Evolutionary conservation across 371 early-diverging fungal species (phyloP).

Genomic region (Rhizopus stolonifer): DNA sequence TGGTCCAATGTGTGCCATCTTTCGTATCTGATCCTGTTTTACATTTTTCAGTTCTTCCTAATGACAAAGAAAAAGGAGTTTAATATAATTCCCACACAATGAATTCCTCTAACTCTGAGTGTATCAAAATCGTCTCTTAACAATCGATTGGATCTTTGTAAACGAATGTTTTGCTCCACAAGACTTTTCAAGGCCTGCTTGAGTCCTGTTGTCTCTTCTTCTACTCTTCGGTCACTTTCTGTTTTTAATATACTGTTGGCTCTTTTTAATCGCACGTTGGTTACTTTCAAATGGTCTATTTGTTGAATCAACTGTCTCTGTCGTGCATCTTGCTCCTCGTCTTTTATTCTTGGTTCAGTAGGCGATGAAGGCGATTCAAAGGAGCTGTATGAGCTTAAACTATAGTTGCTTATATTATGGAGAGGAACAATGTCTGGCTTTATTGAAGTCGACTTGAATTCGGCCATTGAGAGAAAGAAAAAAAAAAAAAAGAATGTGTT

Average conservation of each 20-base stretch:
- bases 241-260: constrained; percentile 43
- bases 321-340: constrained; percentile 30
- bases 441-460: neutral
- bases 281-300: constrained; percentile 36
- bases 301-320: constrained; percentile 37
- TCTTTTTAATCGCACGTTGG: constrained; percentile 39
- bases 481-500: constrained; percentile 1
- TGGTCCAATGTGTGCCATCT: constrained; percentile 45
- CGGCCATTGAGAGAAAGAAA: neutral
- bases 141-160: constrained; percentile 44
- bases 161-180: constrained; percentile 39
- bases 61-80: neutral
- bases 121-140: constrained; percentile 34
- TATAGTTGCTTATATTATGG: constrained; percentile 29
- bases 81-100: neutral
- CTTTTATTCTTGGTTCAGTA: constrained; percentile 20
- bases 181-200: constrained; percentile 40
- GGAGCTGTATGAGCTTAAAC: constrained; percentile 22
- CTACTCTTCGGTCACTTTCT: constrained; percentile 38
- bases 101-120: constrained; percentile 20
- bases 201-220: constrained; percentile 39
- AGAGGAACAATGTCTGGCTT: constrained; percentile 13
- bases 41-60: constrained; percentile 37
- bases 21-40: constrained; percentile 36
- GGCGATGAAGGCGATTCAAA: constrained; percentile 9